Conservation (phyloP, 352 stramenopile genomes). For the Phytophthora uliginosa region DNA sequence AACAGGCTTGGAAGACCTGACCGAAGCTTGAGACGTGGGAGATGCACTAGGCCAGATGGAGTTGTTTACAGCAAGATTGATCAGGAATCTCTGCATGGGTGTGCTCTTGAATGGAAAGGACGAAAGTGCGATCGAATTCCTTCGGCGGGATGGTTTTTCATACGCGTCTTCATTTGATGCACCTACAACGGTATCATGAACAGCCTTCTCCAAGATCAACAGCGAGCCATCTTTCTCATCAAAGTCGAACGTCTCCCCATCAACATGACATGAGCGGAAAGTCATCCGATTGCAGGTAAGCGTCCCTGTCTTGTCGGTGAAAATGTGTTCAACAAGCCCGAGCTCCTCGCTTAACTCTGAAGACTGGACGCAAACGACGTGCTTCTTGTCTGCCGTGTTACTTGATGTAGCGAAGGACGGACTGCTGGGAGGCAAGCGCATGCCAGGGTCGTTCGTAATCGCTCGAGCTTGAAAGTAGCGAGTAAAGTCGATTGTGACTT, state of each 20-base stretch:
- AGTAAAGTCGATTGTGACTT: constrained; percentile 91
- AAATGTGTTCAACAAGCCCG: constrained; percentile 97
- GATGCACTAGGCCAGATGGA: constrained; percentile 48
- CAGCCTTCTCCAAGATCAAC: constrained; percentile 28
- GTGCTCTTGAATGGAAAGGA: constrained; percentile 23
- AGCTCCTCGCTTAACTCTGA: constrained; percentile 94
- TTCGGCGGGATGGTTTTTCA: constrained; percentile 17
- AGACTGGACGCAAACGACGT: constrained; percentile 71
- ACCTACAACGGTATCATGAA: constrained; percentile 15
- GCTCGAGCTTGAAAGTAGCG: constrained; percentile 83
- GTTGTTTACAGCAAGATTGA: constrained; percentile 76
- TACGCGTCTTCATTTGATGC: constrained; percentile 7
- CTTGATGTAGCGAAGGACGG: constrained; percentile 1
- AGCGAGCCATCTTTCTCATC: constrained; percentile 39
- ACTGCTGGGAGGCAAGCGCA: constrained; percentile 55
- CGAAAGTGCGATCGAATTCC: constrained; percentile 6
- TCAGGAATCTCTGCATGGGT: constrained; percentile 49
- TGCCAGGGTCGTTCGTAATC: constrained; percentile 79
- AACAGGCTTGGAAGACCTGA: constrained; percentile 1
- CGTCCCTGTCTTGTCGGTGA: constrained; percentile 96
- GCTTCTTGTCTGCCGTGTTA: constrained; percentile 48
- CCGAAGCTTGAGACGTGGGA: not conserved
- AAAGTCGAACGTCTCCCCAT: constrained; percentile 72
- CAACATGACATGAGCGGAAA: constrained; percentile 94
- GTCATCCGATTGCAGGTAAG: constrained; percentile 95